phyloP scores from a whole-genome alignment of 352 stramenopile genomes.

The Pythium sukuiense region DNA sequence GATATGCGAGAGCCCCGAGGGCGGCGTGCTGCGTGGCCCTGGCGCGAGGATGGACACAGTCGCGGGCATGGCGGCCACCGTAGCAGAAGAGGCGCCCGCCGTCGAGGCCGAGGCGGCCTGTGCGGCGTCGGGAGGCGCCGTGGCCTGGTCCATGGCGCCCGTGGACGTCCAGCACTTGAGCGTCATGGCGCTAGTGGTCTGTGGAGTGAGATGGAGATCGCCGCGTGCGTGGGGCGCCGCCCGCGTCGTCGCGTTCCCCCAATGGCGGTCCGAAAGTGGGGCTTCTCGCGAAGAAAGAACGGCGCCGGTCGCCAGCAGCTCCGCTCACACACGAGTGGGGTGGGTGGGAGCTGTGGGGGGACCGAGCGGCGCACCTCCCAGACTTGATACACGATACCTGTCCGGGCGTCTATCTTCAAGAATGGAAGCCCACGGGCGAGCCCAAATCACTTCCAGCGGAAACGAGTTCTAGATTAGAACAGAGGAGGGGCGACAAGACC shows the following conservation, averaged over 20 bases:
- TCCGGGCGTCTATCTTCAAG: slow-evolving; percentile 28
- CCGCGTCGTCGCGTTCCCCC: background rate
- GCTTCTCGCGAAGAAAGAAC: slow-evolving; percentile 34
- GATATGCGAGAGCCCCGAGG: background rate
- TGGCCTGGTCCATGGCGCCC: slow-evolving; percentile 27
- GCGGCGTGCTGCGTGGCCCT: background rate
- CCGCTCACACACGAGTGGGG: background rate
- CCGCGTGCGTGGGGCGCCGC: slow-evolving; percentile 8
- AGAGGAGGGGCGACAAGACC: background rate
- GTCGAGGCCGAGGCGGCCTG: slow-evolving; percentile 1
- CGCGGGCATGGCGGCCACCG: slow-evolving; percentile 2
- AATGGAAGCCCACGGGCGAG: slow-evolving; percentile 28
- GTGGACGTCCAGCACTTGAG: slow-evolving; percentile 59
- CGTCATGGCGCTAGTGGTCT: slow-evolving; percentile 36
- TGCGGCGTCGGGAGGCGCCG: slow-evolving; percentile 21
- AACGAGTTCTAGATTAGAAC: background rate
- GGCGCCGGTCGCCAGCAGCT: slow-evolving; percentile 9
- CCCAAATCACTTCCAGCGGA: background rate
- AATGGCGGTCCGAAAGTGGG: slow-evolving; percentile 27
- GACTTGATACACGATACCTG: slow-evolving; percentile 14
- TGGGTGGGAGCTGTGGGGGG: slow-evolving; percentile 4
- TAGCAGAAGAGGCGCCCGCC: slow-evolving; percentile 1
- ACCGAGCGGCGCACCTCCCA: slow-evolving; percentile 12
- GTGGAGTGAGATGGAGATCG: slow-evolving; percentile 1
- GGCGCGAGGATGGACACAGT: slow-evolving; percentile 7